Conservation (phyloP, 495 filamentous ascomycete species). For the Penicillium tannophilum region DNA sequence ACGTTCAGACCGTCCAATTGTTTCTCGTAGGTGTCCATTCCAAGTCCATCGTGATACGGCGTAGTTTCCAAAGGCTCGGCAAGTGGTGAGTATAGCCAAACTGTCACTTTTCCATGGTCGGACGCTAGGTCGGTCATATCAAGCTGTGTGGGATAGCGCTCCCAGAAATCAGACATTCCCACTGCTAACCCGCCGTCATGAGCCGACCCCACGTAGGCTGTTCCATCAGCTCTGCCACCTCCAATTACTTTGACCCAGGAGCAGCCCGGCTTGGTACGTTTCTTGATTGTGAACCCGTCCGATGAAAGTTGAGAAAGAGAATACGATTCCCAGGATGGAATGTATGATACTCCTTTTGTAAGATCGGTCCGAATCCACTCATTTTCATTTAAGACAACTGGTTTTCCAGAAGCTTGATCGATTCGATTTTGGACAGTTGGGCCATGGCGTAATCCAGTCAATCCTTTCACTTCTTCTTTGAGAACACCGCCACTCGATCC, state of each 20-base stretch:
- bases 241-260: constrained; percentile 54
- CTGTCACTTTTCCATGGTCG: constrained; percentile 40
- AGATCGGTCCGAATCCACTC: constrained; percentile 21
- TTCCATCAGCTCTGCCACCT: constrained; percentile 45
- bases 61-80: constrained; percentile 49
- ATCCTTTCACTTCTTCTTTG: constrained; percentile 43
- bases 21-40: constrained; percentile 45
- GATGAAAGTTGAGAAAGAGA: constrained; percentile 47
- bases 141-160: constrained; percentile 49
- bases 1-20: constrained; percentile 54
- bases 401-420: constrained; percentile 14
- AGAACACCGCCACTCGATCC: constrained; percentile 40
- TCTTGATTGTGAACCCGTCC: constrained; percentile 54
- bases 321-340: constrained; percentile 53
- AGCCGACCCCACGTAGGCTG: constrained; percentile 50
- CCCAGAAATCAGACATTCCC: constrained; percentile 54
- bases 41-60: constrained; percentile 53
- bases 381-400: constrained; percentile 5
- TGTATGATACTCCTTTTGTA: constrained; percentile 17
- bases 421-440: constrained; percentile 23
- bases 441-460: constrained; percentile 43
- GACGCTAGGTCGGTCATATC: constrained; percentile 43
- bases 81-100: constrained; percentile 54
- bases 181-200: constrained; percentile 47
- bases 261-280: constrained; percentile 48